These are phyloP conservation scores for Colletotrichum eleusines DNA, from an alignment of 2,329 filamentous ascomycete genomes.

Conservation along the genomic window DNA sequence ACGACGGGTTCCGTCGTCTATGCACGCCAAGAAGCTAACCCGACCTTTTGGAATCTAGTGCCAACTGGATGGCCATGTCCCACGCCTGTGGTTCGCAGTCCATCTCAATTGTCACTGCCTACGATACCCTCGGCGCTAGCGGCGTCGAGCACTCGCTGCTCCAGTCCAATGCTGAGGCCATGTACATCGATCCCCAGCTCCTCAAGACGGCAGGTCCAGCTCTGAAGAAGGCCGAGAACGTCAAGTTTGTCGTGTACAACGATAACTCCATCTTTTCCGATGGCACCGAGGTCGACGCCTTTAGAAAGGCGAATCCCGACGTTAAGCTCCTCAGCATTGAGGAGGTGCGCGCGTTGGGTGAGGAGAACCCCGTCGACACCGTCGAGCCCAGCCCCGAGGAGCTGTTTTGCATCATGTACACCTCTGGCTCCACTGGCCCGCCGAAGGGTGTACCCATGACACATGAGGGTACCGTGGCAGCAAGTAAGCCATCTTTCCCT, in stretches of 20 bases:
- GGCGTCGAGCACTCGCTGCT: conserved; percentile 88
- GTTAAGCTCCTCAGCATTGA: conserved; percentile 66
- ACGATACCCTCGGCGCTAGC: conserved; percentile 89
- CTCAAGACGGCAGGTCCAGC: conserved; percentile 69
- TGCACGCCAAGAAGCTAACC: conserved; percentile 24
- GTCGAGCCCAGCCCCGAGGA: conserved; percentile 80
- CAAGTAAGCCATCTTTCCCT: conserved; percentile 60
- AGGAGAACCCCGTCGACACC: conserved; percentile 78
- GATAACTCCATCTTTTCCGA: conserved; percentile 65
- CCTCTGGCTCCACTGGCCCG: conserved; percentile 88
- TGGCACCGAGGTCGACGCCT: conserved; percentile 63
- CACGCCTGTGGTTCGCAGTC: conserved; percentile 85
- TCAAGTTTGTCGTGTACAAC: conserved; percentile 74
- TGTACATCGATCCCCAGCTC: conserved; percentile 89
- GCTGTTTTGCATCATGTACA: conserved; percentile 87
- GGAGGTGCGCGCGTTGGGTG: conserved; percentile 67
- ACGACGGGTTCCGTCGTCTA: not conserved
- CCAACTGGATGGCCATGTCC: conserved; percentile 86
- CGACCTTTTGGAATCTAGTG: conserved; percentile 58
- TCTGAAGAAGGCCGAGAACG: conserved; percentile 66
- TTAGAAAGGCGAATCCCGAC: conserved; percentile 67
- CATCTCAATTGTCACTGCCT: conserved; percentile 92
- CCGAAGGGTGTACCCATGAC: conserved; percentile 91
- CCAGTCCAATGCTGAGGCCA: conserved; percentile 83
- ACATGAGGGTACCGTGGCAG: conserved; percentile 84